phyloP scores from a whole-genome alignment of 73 alveolate species.

The Effrenium voratum region DNA sequence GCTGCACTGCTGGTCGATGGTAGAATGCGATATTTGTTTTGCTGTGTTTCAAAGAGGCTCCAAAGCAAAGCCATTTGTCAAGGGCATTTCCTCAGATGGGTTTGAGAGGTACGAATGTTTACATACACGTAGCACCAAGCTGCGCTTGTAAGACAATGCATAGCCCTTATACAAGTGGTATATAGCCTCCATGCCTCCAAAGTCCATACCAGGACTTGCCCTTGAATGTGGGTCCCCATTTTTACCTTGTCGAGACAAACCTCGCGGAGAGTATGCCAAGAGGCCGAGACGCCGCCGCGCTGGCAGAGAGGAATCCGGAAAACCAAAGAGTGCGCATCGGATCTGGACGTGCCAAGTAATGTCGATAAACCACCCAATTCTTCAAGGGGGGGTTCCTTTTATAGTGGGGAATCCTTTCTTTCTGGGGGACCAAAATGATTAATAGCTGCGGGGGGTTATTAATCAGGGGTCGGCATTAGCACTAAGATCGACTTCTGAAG shows the following conservation, averaged over 20 bases:
- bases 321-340: neutral
- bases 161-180: neutral
- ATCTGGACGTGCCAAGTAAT: too few species aligned
- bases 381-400: neutral
- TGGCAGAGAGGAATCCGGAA: neutral
- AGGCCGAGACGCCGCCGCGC: constrained; percentile 45
- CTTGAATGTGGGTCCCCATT: neutral
- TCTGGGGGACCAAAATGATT: too few species aligned
- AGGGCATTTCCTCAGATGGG: too few species aligned
- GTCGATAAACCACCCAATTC: neutral
- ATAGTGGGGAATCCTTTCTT: neutral
- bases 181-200: neutral
- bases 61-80: too few species aligned
- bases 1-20: too few species aligned
- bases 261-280: too few species aligned
- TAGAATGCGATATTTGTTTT: too few species aligned
- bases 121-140: neutral
- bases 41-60: too few species aligned
- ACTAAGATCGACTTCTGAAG: neutral
- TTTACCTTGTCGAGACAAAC: neutral
- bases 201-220: neutral
- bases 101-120: neutral
- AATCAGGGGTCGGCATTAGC: neutral
- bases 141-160: neutral
- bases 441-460: neutral